Evolutionary conservation across 805 yeast species (phyloP), one percentile per base, ranked within the genome.

Genomic region (Priceomyces haplophilus): DNA sequence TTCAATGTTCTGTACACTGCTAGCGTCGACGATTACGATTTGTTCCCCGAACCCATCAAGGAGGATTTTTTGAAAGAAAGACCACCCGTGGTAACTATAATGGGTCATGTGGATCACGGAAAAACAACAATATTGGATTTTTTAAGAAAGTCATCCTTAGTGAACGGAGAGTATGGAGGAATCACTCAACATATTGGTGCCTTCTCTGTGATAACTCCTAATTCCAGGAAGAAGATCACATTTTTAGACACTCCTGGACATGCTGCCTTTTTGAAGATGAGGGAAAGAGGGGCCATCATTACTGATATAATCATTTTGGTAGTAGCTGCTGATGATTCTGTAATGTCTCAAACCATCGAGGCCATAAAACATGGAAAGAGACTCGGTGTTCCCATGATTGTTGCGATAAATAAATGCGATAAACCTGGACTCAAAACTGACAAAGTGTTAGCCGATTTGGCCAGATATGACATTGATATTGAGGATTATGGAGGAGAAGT

Each of bases 61-160:
- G 56, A 60, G n/a, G 64, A 66, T 5, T 55, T 64, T 17, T 59
- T 84, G 48, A 79, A 78, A 35, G 72, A 82, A 5, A 71, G 98
- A 50, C 89, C 99, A 0, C 99, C 99, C 0, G 84, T 93, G 18
- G 97, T 93, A 4, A 90, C 99, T 0, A 87, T 93, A 40, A 93
- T 93, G 98, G 99, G 99, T 2, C 99, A 93, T 62, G 99, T 93
- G 23, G 99, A 93, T 63, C 99, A 93, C 58, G 99, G 99, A 2
- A 93, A 93, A 61, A 93, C 99, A 1, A 91, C 99, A 0, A 83
- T 93, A 46, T 73, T 93, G 42, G 99, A 93, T 61, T 79, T 81
- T 55, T 68, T 93, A 54, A 74, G 98, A 35, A 88, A 87, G 51
- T 85, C 96, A 0, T 79, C 90, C 0, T 80, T 93, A 6, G 98